Percentiles rank a stretch among this genome's conserved stretches.
phyloP scores from a whole-genome alignment of 2,329 filamentous ascomycete species.

The Didymella sp. region DNA sequence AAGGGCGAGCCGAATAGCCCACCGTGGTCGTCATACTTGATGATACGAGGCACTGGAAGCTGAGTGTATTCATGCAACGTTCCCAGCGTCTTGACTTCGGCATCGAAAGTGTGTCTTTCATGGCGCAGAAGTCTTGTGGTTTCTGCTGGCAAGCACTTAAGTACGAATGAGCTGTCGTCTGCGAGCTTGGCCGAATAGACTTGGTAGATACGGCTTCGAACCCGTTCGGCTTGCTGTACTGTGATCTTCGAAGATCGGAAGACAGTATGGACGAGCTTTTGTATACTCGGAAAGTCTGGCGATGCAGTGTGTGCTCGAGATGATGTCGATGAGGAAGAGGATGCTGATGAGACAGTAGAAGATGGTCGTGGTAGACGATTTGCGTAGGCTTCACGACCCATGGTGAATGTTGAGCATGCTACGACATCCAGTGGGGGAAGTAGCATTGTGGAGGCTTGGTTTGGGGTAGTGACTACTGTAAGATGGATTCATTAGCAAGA shows the following conservation, averaged over 20 bases:
- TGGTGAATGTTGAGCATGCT: constrained; percentile 42
- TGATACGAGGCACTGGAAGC: constrained; percentile 49
- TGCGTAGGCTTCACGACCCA: constrained; percentile 43
- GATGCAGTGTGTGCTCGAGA: constrained; percentile 27
- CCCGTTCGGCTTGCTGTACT: constrained; percentile 46
- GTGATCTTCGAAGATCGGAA: constrained; percentile 43
- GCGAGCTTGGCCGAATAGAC: constrained; percentile 52
- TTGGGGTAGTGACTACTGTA: constrained; percentile 17
- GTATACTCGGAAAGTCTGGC: constrained; percentile 46
- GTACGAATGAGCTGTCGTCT: constrained; percentile 50
- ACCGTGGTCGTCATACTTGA: constrained; percentile 49
- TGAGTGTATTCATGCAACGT: constrained; percentile 46
- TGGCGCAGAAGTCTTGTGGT: constrained; percentile 52
- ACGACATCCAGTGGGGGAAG: constrained; percentile 46
- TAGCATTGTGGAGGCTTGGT: constrained; percentile 44
- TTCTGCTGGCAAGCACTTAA: constrained; percentile 51
- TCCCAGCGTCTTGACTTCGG: constrained; percentile 50
- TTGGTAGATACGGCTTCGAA: constrained; percentile 49
- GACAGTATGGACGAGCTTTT: constrained; percentile 41
- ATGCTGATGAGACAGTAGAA: constrained; percentile 36
- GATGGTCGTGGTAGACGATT: constrained; percentile 33
- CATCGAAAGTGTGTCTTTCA: constrained; percentile 52
- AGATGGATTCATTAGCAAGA: constrained; percentile 29
- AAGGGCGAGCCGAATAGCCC: constrained; percentile 41
- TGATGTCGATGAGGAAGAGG: constrained; percentile 37